Base-by-base conservation (phyloP, 495 filamentous ascomycete genomes). In the Glutinoglossum americanum region DNA sequence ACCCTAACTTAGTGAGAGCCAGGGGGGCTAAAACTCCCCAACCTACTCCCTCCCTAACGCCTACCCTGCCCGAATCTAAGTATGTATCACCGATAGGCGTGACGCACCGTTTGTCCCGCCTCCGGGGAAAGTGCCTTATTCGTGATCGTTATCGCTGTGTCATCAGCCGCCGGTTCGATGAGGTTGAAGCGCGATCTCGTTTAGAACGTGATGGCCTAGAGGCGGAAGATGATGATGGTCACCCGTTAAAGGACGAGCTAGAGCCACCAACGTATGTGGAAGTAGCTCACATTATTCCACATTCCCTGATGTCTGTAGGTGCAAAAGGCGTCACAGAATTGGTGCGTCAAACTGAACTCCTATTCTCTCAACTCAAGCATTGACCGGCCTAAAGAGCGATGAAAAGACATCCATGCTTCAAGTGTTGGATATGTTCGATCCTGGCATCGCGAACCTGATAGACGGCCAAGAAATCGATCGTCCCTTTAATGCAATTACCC, bases 131-230 rank as follows among this genome's bases (percentile, higher is more conserved):
- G 47, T 64, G 63, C 47, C 60, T 66, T 25, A 37, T 64, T 33
- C 61, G 61, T 25, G 63, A 66, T 55, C 61, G 57, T 57, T 55
- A 64, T 59, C 62, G 61, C 39, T 66, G 61, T 59, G 61, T 64
- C 26, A 60, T 64, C 37, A 62, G 59, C 37, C 62, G 63, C 45
- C 61, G 59, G 59, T 66, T 63, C 47, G 64, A 66, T 59, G 41
- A 59, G 39, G 6, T 23, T 28, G 64, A 61, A 57, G 64, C 64
- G 17, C 48, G 3, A 13, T 28, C 21, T 9, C 56, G 56, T 33
- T 28, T 8, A 21, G 44, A 48, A 3, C 23, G 44, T 10, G 37
- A 58, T 33, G 39, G 21, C 37, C 7, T 0, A 30, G 23, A 33
- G 21, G 39, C 39, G 27, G 17, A 54, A 33, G 39, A 58, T 54